Conservation (phyloP, 352 stramenopile genomes). For the Pelagophyceae sp. region DNA sequence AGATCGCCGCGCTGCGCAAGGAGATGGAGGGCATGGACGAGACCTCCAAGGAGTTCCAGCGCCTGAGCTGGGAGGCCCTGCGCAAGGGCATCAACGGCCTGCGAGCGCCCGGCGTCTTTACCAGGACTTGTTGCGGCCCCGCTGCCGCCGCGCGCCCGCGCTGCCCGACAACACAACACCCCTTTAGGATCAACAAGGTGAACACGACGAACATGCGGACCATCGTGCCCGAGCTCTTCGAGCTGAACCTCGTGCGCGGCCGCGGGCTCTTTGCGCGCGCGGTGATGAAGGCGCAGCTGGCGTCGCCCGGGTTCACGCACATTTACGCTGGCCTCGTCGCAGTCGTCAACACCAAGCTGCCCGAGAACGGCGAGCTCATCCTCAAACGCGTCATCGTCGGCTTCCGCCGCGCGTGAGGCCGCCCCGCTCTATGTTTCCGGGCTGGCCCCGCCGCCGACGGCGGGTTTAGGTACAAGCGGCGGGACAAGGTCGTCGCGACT, state of each 20-base stretch:
- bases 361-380: constrained; percentile 84
- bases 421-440: no score
- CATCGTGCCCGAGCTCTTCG: constrained; percentile 88
- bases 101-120: no score
- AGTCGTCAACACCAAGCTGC: constrained; percentile 98
- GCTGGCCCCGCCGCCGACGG: no score
- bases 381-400: constrained; percentile 78
- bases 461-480: no score
- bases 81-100: constrained; percentile 94
- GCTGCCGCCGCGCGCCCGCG: no score
- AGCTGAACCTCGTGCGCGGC: constrained; percentile 92
- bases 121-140: no score
- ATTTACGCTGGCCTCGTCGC: constrained; percentile 91
- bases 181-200: constrained; percentile 99
- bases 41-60: constrained; percentile 66
- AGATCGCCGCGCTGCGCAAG: constrained; percentile 25
- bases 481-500: constrained; percentile 87
- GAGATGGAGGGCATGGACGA: constrained; percentile 42
- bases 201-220: constrained; percentile 81
- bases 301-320: constrained; percentile 84
- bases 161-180: no score
- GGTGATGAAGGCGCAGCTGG: constrained; percentile 89
- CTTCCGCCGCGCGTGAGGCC: constrained; percentile 85
- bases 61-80: constrained; percentile 86
- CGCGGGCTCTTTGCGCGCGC: constrained; percentile 82